These are phyloP conservation scores for Cladophialophora psammophila DNA, from an alignment of 2,329 filamentous ascomycete species.

Conservation along the genomic window DNA sequence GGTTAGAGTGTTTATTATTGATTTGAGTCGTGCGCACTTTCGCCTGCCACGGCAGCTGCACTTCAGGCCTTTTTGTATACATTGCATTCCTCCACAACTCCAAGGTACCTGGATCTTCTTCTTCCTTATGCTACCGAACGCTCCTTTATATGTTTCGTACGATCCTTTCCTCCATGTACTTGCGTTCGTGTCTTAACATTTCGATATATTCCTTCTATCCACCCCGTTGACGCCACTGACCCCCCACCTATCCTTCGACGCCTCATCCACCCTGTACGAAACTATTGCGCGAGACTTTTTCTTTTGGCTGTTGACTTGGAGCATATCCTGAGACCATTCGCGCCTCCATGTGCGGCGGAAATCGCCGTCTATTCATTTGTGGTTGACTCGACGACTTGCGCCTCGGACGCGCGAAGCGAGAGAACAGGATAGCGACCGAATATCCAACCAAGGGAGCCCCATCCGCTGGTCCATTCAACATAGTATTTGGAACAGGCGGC, in stretches of 20 bases:
- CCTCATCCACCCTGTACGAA: constrained; percentile 22
- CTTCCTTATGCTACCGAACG: constrained; percentile 30
- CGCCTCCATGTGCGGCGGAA: constrained; percentile 21
- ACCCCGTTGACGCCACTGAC: constrained; percentile 24
- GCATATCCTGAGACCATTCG: constrained; percentile 7
- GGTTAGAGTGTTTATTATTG: constrained; percentile 31
- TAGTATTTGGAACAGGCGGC: constrained; percentile 14
- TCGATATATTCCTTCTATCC: constrained; percentile 21
- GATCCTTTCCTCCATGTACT: constrained; percentile 30
- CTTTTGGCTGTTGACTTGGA: constrained; percentile 13
- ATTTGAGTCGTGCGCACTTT: constrained; percentile 32
- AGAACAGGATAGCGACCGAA: constrained; percentile 10
- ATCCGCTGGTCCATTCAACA: constrained; percentile 1
- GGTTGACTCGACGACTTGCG: constrained; percentile 14
- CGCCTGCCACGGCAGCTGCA: constrained; percentile 37
- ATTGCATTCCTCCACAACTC: constrained; percentile 28
- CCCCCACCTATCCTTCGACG: constrained; percentile 31
- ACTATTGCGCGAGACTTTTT: constrained; percentile 18
- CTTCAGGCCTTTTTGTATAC: constrained; percentile 35
- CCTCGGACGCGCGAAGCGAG: constrained; percentile 13
- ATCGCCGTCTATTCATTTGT: constrained; percentile 18
- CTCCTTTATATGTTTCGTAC: constrained; percentile 35
- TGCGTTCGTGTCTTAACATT: constrained; percentile 29
- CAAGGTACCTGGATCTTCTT: constrained; percentile 34
- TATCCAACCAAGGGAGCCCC: constrained; percentile 5